Base-by-base conservation (phyloP, 768 basidiomycete genomes). In the Thelephora aurantiotincta region DNA sequence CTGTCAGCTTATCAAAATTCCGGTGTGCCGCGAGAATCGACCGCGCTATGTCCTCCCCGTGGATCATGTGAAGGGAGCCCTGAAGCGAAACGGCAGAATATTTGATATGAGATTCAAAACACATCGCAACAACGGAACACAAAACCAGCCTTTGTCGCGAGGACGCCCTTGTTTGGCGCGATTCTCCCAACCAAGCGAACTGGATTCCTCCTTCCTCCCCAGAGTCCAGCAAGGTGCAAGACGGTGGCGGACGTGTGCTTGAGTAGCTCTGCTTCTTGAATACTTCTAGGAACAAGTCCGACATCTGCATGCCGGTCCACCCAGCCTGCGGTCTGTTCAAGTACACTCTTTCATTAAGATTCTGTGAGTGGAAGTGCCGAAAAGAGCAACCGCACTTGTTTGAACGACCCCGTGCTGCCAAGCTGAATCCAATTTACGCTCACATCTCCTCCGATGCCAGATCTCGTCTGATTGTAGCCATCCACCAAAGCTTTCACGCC, bases 391-490 rank as follows among this genome's bases (percentile, higher is more conserved):
- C n/a, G n/a, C n/a, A n/a, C n/a, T 77, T 82, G 6, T 56, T 73
- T 73, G 74, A 75, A 83, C 19, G 80, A 76, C 6, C 75, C 69
- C 2, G 76, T 74, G 6, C 72, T 67, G 0, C 81, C 81, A 5
- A 82, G 66, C 57, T 77, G 77, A 22, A 82, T 70, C 56, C 75
- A 83, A n/a, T n/a, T n/a, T n/a, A n/a, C n/a, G 30, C 59, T 58
- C 14, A 66, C 49, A 35, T 59, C 48, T 13, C 26, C 37, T 33
- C 44, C 47, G 45, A 49, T 50, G 35, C 52, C 44, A 33, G 50
- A 43, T 35, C 67, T 66, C 22, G 65, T 73, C 35, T 61, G 54
- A 35, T 55, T 54, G 57, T 77, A 81, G 16, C 69, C 53, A 23
- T 55, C 48, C 0, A 80, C 72, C 14, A 82, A 61, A 13, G 75